phyloP scores from a whole-genome alignment of 78 protist genomes.

The Paratrimastix pyriformis region DNA sequence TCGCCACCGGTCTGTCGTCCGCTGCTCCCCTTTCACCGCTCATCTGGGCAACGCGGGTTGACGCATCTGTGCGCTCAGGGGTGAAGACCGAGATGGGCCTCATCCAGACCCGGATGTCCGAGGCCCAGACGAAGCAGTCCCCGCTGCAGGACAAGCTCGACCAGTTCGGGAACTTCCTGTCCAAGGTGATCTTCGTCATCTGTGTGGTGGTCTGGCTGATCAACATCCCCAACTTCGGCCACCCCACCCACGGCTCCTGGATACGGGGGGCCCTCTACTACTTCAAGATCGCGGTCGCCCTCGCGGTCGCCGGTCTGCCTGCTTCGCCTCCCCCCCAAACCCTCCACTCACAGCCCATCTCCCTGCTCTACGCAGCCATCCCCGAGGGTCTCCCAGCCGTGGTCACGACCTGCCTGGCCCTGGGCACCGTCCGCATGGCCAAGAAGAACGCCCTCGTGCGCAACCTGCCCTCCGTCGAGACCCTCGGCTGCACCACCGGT shows the following conservation, averaged over 20 bases:
- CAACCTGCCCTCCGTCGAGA: conserved; percentile 75
- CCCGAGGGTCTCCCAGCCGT: conserved; percentile 87
- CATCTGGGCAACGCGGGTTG: too few relatives aligned
- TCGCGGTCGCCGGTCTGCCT: conserved; percentile 84
- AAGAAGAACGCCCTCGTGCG: conserved; percentile 68
- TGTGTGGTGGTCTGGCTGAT: conserved; percentile 30
- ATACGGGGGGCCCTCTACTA: conserved; percentile 34
- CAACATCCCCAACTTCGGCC: conserved; percentile 31
- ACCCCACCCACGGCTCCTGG: conserved; percentile 32
- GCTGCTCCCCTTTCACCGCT: too few relatives aligned
- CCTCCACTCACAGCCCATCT: too few relatives aligned
- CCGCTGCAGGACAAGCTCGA: conserved; percentile 68
- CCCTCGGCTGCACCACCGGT: conserved; percentile 83
- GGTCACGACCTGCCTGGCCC: conserved; percentile 71
- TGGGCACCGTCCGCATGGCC: conserved; percentile 68
- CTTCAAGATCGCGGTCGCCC: conserved; percentile 66
- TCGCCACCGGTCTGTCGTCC: too few relatives aligned
- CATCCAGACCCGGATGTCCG: conserved; percentile 18
- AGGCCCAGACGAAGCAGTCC: conserved; percentile 44
- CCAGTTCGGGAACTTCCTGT: conserved; percentile 54
- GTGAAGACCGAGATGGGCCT: conserved; percentile 51
- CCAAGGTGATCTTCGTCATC: conserved; percentile 36
- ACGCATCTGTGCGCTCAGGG: conserved; percentile 40
- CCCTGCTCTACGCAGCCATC: neutral
- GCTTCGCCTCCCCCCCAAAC: too few relatives aligned